Evolutionary conservation across 1,284 basidiomycete genomes (phyloP), one percentile per base, ranked within the genome.

Genomic region (Spongiforma sp.): DNA sequence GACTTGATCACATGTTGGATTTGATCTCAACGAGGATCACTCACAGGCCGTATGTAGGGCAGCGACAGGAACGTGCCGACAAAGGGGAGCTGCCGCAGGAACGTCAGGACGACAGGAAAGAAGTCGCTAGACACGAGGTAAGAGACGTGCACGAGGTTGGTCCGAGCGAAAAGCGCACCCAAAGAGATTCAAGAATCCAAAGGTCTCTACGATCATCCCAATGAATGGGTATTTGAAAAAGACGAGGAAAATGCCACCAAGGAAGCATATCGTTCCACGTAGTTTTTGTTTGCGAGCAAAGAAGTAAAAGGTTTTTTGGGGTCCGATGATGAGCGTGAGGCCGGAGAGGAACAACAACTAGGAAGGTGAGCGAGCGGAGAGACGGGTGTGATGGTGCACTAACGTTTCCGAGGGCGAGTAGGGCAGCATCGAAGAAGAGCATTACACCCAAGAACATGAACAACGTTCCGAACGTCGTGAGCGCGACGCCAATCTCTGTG

Each of bases 91-190:
- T 99, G 98, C 68, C 98, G 86, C 68, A 99, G 80, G 84, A 99
- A 99, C 56, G 94, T 96, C 64, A 99, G 84, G 64, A 99, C 94
- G 63, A 99, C 97, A 8, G 98, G 98, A 89, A 99, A 99, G 85
- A 99, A 99, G 80, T 99, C 97, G 57, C 97, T 99, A 80, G 60
- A 62, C 32, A 14, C 10, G 34, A 34, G 8, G 59, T 68, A 56
- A 67, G 67, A 61, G 46, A 63, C 58, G 19, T 26, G 59, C 17
- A n/a, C 26, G 33, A 14, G 7, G 26, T 36, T 3, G 2, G 8
- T 33, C 34, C 32, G 1, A 24, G n/a, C n/a, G n/a, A n/a, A n/a
- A 33, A 55, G 83, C 94, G 69, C 76, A 99, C 97, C 97, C 98
- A 75, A 99, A 99, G 46, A 99, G 85, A 74, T 99, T 99, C 72